These are phyloP conservation scores for Irpex sp. DNA, from an alignment of 1,284 basidiomycete species.

Conservation along the genomic window DNA sequence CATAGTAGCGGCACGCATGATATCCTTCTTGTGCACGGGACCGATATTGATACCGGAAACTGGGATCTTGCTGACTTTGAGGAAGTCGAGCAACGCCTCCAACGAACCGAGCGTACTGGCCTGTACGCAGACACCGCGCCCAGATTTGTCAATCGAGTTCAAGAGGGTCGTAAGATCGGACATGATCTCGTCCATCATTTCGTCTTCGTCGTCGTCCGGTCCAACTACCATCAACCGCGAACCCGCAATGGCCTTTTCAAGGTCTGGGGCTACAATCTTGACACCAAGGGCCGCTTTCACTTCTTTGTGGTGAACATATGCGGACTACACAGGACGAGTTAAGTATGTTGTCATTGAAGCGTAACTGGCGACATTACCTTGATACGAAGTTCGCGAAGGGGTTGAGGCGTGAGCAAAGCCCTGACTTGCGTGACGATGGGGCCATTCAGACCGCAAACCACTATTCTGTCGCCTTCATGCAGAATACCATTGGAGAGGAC, in stretches of 20 bases:
- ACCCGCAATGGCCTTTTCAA: constrained; percentile 99
- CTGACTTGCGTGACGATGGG: constrained; percentile 96
- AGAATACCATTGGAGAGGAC: constrained; percentile 95
- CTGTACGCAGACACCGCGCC: constrained; percentile 96
- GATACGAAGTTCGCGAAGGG: constrained; percentile 92
- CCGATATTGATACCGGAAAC: constrained; percentile 98
- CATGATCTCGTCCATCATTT: constrained; percentile 95
- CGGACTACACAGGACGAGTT: constrained; percentile 52
- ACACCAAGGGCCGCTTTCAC: constrained; percentile 98
- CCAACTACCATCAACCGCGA: constrained; percentile 90
- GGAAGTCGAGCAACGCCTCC: constrained; percentile 95
- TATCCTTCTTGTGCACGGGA: constrained; percentile 94
- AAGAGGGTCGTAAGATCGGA: constrained; percentile 89
- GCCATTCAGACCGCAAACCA: constrained; percentile 96
- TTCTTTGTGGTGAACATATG: constrained; percentile 97
- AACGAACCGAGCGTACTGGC: constrained; percentile 97
- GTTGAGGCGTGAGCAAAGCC: constrained; percentile 95
- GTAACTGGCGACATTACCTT: constrained; percentile 54
- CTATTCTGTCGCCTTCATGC: constrained; percentile 91
- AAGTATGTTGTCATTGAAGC: neutral
- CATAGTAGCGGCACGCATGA: constrained; percentile 94
- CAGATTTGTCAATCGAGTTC: constrained; percentile 92
- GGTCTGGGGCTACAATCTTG: constrained; percentile 93
- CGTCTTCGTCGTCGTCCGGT: constrained; percentile 95
- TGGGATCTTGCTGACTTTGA: constrained; percentile 94